Evolutionary conservation across 75 land plant genomes (phyloP).

Genomic region (Pseudotsuga menziesii): DNA sequence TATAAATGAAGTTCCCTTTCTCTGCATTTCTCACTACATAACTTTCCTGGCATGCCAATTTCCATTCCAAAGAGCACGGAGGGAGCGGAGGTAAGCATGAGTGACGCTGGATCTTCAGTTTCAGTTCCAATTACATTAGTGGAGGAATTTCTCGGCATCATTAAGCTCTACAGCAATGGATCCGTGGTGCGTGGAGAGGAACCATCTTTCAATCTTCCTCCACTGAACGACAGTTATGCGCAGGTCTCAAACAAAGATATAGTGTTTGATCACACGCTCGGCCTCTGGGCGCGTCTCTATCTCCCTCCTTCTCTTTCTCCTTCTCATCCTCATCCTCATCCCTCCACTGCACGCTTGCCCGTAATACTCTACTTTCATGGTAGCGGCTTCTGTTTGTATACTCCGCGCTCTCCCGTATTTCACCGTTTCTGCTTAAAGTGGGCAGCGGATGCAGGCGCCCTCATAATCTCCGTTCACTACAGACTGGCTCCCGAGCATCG

Average conservation of each 20-base stretch:
- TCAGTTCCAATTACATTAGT: background rate
- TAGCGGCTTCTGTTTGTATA: conserved; percentile 52
- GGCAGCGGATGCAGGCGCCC: conserved; percentile 19
- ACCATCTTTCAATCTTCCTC: no score
- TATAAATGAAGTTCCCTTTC: no score
- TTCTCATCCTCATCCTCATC: no score
- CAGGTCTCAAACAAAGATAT: conserved; percentile 22
- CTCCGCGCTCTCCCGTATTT: conserved; percentile 40
- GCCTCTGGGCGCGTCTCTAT: conserved; percentile 47
- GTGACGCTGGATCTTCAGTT: no score
- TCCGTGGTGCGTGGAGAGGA: background rate
- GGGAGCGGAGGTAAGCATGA: no score
- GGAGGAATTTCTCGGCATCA: no score
- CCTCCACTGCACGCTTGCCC: conserved; percentile 14
- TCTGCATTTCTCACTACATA: background rate
- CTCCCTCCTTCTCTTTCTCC: no score
- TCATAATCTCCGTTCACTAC: conserved; percentile 46
- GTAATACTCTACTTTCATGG: conserved; percentile 62
- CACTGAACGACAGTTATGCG: background rate
- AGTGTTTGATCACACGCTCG: conserved; percentile 14
- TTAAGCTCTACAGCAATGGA: background rate
- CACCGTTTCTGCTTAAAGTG: conserved; percentile 35
- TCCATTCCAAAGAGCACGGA: no score
- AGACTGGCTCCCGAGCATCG: conserved; percentile 56
- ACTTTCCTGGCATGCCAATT: no score